Conservation (phyloP, 2,329 filamentous ascomycete genomes). For the Thermomyces lanuginosus region DNA sequence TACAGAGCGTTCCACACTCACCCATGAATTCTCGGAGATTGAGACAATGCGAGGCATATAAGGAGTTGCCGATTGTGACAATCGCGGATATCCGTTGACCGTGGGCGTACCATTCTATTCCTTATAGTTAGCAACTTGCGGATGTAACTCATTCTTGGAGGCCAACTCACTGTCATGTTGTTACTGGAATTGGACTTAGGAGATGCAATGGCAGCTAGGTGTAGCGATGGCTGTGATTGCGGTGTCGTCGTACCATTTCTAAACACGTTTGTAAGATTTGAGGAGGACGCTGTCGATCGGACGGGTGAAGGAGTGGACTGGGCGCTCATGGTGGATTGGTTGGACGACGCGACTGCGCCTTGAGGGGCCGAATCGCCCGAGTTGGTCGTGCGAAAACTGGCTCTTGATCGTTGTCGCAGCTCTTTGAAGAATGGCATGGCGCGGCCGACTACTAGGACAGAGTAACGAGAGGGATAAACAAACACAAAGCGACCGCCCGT, state of each 20-base stretch:
- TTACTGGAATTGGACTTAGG: too few species aligned
- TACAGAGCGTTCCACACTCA: slow-evolving; percentile 32
- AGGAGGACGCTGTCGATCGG: slow-evolving; percentile 47
- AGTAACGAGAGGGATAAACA: too few species aligned
- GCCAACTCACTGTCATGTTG: too few species aligned
- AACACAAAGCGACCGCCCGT: slow-evolving; percentile 1
- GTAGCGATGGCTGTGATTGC: slow-evolving; percentile 28
- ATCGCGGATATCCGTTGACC: too few species aligned
- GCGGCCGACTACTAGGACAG: slow-evolving; percentile 1
- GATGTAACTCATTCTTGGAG: too few species aligned
- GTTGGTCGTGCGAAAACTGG: slow-evolving; percentile 51
- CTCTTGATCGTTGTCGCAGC: slow-evolving; percentile 58
- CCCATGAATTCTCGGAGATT: slow-evolving; percentile 68
- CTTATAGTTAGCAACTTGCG: too few species aligned
- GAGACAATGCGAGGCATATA: slow-evolving; percentile 70
- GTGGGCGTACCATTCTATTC: too few species aligned
- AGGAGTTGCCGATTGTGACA: too few species aligned
- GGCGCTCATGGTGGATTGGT: slow-evolving; percentile 45
- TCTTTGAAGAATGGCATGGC: slow-evolving; percentile 53
- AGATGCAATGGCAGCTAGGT: slow-evolving; percentile 28
- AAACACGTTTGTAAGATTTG: too few species aligned
- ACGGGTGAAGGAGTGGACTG: slow-evolving; percentile 54
- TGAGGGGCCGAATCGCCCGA: slow-evolving; percentile 14
- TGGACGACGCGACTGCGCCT: too few species aligned
- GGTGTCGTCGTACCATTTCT: slow-evolving; percentile 13